Percentiles rank a stretch among this genome's conserved stretches.
Conservation (phyloP, 202 grass and related monocot genomes). For the Saccharum hybrid region DNA sequence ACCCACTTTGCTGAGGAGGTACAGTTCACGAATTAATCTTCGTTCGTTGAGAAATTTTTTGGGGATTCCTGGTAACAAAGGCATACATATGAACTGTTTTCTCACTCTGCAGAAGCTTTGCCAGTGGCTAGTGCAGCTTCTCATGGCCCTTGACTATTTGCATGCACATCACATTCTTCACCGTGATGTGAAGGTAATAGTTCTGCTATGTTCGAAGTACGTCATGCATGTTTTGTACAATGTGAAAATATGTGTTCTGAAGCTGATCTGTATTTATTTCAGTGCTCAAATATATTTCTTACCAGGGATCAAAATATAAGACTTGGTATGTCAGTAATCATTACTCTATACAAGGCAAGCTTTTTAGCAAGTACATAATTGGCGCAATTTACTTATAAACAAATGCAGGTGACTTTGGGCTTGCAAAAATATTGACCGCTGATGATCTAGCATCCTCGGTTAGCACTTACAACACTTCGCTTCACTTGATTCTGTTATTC, state of each 20-base stretch:
- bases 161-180: slow-evolving; percentile 96
- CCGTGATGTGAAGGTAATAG: slow-evolving; percentile 86
- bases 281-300: slow-evolving; percentile 96
- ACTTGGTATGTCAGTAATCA: slow-evolving; percentile 55
- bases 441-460: slow-evolving; percentile 87
- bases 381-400: slow-evolving; percentile 24
- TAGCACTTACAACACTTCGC: slow-evolving; percentile 41
- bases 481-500: not conserved
- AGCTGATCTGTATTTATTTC: slow-evolving; percentile 40
- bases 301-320: slow-evolving; percentile 80
- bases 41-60: not conserved
- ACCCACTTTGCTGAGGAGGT: slow-evolving; percentile 82
- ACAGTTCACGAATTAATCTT: slow-evolving; percentile 13
- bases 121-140: slow-evolving; percentile 85
- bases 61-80: slow-evolving; percentile 17
- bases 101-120: slow-evolving; percentile 69
- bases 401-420: slow-evolving; percentile 81
- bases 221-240: not conserved
- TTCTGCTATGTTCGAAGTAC: slow-evolving; percentile 8
- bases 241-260: slow-evolving; percentile 45
- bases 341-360: slow-evolving; percentile 28
- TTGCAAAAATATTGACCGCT: slow-evolving; percentile 82
- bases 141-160: slow-evolving; percentile 96
- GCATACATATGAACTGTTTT: slow-evolving; percentile 15
- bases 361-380: slow-evolving; percentile 34